phyloP scores from a whole-genome alignment of 306 rosid genomes.

The Cicer yamashitae region DNA sequence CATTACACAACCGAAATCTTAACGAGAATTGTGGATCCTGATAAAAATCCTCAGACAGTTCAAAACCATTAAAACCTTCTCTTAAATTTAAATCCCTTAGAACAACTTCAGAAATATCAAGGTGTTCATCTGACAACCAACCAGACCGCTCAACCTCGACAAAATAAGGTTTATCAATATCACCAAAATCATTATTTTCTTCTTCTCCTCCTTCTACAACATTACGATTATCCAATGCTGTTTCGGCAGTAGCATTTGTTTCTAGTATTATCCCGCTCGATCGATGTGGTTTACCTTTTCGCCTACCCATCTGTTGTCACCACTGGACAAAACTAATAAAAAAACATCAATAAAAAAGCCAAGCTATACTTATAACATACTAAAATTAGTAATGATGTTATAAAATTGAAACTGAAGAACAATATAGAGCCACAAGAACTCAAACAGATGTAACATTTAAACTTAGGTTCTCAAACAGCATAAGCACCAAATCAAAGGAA shows the following conservation, averaged over 20 bases:
- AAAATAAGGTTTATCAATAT: conserved; percentile 57
- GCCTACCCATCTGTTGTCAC: conserved; percentile 77
- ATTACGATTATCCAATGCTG: conserved; percentile 53
- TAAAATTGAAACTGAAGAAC: conserved; percentile 25
- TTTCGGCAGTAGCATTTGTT: conserved; percentile 46
- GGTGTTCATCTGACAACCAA: conserved; percentile 69
- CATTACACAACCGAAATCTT: conserved; percentile 71
- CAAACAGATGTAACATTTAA: neutral
- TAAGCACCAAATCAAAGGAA: conserved; percentile 32
- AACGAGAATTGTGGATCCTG: conserved; percentile 57
- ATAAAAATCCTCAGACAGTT: conserved; percentile 52
- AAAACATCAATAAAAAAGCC: neutral
- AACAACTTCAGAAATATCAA: conserved; percentile 87
- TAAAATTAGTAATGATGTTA: conserved; percentile 11
- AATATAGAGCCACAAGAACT: conserved; percentile 31
- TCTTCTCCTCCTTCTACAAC: conserved; percentile 46
- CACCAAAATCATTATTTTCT: conserved; percentile 46
- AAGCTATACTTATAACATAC: neutral
- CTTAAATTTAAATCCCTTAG: conserved; percentile 56
- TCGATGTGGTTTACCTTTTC: conserved; percentile 73
- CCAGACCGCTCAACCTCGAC: conserved; percentile 72
- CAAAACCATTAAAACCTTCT: conserved; percentile 63
- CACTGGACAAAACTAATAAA: conserved; percentile 34
- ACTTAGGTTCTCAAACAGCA: conserved; percentile 35
- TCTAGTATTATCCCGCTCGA: conserved; percentile 63